Conservation (phyloP, 495 filamentous ascomycete species). For the Emericellopsis terricola region DNA sequence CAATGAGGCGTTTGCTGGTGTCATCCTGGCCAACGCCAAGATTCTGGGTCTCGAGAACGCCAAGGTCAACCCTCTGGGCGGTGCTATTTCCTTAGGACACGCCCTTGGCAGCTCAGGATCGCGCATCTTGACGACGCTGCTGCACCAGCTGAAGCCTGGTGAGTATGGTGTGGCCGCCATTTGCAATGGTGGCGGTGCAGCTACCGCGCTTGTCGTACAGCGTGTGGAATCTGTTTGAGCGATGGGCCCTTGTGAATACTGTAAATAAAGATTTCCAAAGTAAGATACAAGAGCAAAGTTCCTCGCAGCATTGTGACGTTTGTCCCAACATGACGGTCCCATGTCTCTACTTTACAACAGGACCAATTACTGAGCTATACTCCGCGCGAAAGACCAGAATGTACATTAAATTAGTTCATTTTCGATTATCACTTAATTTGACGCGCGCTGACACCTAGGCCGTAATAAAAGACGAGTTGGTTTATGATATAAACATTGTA, state of each 20-base stretch:
- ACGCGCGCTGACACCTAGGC: too few relatives aligned
- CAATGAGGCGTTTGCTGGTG: constrained; percentile 94
- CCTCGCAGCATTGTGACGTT: too few relatives aligned
- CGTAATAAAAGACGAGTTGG: too few relatives aligned
- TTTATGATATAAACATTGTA: too few relatives aligned
- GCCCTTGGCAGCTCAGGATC: constrained; percentile 88
- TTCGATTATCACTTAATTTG: too few relatives aligned
- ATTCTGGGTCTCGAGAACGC: constrained; percentile 62
- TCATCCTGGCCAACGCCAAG: constrained; percentile 90
- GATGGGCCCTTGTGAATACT: not conserved
- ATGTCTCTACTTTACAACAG: too few relatives aligned
- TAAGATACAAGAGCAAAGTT: not conserved
- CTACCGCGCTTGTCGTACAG: constrained; percentile 84
- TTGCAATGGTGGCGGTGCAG: constrained; percentile 90
- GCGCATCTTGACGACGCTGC: constrained; percentile 72
- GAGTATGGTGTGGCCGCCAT: constrained; percentile 93
- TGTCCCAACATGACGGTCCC: too few relatives aligned
- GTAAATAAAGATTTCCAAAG: not conserved
- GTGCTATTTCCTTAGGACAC: constrained; percentile 88
- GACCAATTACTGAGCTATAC: too few relatives aligned
- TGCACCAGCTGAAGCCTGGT: constrained; percentile 78
- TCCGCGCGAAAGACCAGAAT: too few relatives aligned
- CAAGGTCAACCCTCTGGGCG: constrained; percentile 74
- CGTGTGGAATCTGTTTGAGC: constrained; percentile 48
- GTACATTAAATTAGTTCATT: too few relatives aligned